Evolutionary conservation across 495 filamentous ascomycete species (phyloP).

Genomic region (Tuber umbilicatum): DNA sequence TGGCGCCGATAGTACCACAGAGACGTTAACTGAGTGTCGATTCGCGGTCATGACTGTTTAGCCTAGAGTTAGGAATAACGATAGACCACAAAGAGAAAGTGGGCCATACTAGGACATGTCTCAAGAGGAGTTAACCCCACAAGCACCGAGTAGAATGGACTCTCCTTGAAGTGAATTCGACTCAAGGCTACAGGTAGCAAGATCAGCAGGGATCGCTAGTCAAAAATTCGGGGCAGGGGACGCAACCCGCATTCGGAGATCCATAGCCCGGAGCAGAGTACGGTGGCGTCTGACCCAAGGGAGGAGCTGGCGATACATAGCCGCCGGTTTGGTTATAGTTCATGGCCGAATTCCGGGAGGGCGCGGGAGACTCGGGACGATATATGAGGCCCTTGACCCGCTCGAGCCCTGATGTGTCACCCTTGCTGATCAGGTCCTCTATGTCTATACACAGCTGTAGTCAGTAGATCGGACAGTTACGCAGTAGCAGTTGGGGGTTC

Average conservation of each 20-base stretch:
- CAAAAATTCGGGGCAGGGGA: slow-evolving; percentile 17
- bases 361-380: slow-evolving; percentile 39
- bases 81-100: slow-evolving; percentile 21
- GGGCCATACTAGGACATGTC: slow-evolving; percentile 60
- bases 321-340: slow-evolving; percentile 27
- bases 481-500: slow-evolving; percentile 28
- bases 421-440: slow-evolving; percentile 36
- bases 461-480: slow-evolving; percentile 18
- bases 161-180: slow-evolving; percentile 60
- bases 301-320: slow-evolving; percentile 19
- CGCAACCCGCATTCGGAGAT: slow-evolving; percentile 21
- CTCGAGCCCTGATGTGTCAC: slow-evolving; percentile 43
- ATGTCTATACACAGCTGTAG: slow-evolving; percentile 30
- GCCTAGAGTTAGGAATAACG: slow-evolving; percentile 5
- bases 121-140: slow-evolving; percentile 55
- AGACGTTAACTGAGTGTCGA: slow-evolving; percentile 51
- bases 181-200: slow-evolving; percentile 32
- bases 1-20: slow-evolving; percentile 49
- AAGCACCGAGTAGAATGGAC: slow-evolving; percentile 66
- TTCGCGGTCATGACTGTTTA: slow-evolving; percentile 54
- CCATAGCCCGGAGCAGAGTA: slow-evolving; percentile 25
- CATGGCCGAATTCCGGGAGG: slow-evolving; percentile 23
- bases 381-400: slow-evolving; percentile 42
- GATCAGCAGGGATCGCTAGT: slow-evolving; percentile 28
- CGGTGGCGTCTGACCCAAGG: slow-evolving; percentile 18